phyloP scores from a whole-genome alignment of 805 yeast genomes.

The Lachancea meyersii region DNA sequence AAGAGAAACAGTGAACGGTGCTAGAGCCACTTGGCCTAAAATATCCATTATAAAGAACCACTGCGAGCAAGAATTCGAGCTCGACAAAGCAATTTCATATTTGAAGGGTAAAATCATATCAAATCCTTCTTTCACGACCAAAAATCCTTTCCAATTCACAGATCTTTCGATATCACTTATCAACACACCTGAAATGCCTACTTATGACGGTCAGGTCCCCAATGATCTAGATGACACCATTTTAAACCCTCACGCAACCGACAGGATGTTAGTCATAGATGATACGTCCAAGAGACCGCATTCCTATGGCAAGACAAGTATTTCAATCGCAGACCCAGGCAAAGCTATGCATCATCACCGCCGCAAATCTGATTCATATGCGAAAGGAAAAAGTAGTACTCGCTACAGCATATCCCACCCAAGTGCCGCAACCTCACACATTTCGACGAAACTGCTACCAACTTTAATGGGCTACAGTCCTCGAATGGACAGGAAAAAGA shows the following conservation, averaged over 20 bases:
- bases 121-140: constrained; percentile 23
- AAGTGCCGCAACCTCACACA: constrained; percentile 6
- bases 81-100: constrained; percentile 71
- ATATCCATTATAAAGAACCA: constrained; percentile 79
- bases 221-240: constrained; percentile 28
- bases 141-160: constrained; percentile 27
- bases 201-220: constrained; percentile 9
- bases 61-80: constrained; percentile 80
- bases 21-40: constrained; percentile 91
- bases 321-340: constrained; percentile 7
- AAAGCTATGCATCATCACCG: constrained; percentile 9
- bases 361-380: constrained; percentile 12
- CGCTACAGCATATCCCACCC: constrained; percentile 8
- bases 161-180: constrained; percentile 21
- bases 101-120: constrained; percentile 57
- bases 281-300: constrained; percentile 9
- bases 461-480: constrained; percentile 14
- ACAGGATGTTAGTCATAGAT: constrained; percentile 10
- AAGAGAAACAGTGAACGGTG: constrained; percentile 67
- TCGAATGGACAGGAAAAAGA: constrained; percentile 15
- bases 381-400: constrained; percentile 5
- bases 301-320: constrained; percentile 9
- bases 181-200: constrained; percentile 14
- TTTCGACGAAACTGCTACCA: constrained; percentile 9
- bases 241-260: constrained; percentile 20